Percentiles rank a stretch among this genome's conserved stretches.
Evolutionary conservation across 768 basidiomycete genomes (phyloP).

Genomic region (Collybiopsis luxurians): DNA sequence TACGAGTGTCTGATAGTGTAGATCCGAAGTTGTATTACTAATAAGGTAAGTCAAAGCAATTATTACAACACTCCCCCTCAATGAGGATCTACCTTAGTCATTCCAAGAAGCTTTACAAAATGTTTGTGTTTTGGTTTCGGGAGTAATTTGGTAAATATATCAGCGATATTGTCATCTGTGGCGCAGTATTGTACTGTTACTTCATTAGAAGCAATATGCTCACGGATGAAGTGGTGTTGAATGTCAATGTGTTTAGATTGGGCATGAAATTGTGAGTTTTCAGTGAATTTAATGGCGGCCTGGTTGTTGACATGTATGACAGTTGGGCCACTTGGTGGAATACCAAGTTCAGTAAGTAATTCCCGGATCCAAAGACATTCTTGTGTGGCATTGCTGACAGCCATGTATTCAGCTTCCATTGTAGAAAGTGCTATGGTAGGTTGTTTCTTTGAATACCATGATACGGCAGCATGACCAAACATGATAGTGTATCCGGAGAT

Average conservation of each 20-base stretch:
- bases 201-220: slow-evolving; percentile 17
- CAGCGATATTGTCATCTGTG: slow-evolving; percentile 26
- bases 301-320: too few relatives aligned
- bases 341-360: too few relatives aligned
- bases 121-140: background rate
- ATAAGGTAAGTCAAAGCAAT: too few relatives aligned
- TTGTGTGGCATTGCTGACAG: background rate
- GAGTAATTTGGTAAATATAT: slow-evolving; percentile 11
- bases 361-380: slow-evolving; percentile 23
- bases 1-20: too few relatives aligned
- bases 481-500: too few relatives aligned
- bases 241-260: slow-evolving; percentile 37
- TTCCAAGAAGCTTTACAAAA: background rate
- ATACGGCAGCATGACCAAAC: too few relatives aligned
- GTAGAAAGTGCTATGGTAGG: too few relatives aligned
- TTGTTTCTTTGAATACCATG: too few relatives aligned
- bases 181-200: slow-evolving; percentile 23
- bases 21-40: too few relatives aligned
- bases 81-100: background rate
- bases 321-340: too few relatives aligned
- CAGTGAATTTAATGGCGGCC: too few relatives aligned
- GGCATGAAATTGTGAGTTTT: slow-evolving; percentile 24
- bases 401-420: background rate
- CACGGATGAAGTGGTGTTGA: slow-evolving; percentile 26
- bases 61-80: background rate